Evolutionary conservation across 164 flowering plant genomes (phyloP).

Genomic region (Akebia trifoliata): DNA sequence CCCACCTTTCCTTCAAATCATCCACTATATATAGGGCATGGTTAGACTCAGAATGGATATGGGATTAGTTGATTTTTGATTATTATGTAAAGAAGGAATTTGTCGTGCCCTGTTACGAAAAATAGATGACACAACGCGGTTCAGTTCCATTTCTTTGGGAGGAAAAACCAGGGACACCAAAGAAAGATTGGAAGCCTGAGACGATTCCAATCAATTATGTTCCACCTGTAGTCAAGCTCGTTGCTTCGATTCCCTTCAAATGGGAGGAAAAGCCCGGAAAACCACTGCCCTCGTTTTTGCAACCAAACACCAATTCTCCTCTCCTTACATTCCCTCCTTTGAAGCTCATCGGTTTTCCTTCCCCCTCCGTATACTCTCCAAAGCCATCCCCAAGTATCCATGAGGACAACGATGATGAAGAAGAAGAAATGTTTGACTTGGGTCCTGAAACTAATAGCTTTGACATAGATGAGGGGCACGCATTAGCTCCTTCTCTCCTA

Average conservation of each 20-base stretch:
- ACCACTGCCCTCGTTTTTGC: conserved; percentile 34
- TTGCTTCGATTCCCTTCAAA: conserved; percentile 61
- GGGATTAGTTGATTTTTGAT: background rate
- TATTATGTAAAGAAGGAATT: conserved; percentile 30
- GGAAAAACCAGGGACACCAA: conserved; percentile 72
- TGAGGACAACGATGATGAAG: conserved; percentile 3
- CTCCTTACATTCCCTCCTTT: conserved; percentile 16
- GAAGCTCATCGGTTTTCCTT: conserved; percentile 13
- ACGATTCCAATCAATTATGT: conserved; percentile 1
- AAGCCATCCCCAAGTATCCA: conserved; percentile 4
- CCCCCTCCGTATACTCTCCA: conserved; percentile 14
- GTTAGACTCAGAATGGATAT: background rate
- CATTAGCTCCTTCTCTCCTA: conserved; percentile 35
- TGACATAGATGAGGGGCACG: conserved; percentile 30
- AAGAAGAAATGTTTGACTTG: conserved; percentile 27
- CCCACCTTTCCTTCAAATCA: conserved; percentile 23
- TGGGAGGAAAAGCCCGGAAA: conserved; percentile 87
- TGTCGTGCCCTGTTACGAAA: background rate
- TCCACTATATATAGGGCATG: conserved; percentile 10
- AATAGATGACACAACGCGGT: conserved; percentile 35
- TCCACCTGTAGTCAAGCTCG: conserved; percentile 37
- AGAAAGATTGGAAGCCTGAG: conserved; percentile 56
- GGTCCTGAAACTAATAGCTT: conserved; percentile 30
- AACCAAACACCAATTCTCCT: conserved; percentile 8
- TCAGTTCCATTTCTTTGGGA: conserved; percentile 86